phyloP scores from a whole-genome alignment of 495 filamentous ascomycete species.

The Pyrenula massariospora region DNA sequence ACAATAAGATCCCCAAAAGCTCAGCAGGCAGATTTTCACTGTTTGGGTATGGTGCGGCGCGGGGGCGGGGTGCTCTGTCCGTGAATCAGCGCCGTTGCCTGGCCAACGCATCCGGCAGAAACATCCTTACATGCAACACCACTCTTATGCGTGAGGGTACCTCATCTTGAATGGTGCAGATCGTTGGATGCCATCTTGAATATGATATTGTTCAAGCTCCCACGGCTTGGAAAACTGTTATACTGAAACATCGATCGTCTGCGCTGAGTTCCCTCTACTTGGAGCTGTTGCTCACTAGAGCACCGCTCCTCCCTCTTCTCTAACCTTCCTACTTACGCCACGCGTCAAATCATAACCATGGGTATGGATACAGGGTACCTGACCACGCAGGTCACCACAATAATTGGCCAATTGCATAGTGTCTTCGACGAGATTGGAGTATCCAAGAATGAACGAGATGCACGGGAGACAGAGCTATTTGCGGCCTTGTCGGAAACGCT shows the following conservation, averaged over 20 bases:
- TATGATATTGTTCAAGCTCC: too few relatives aligned
- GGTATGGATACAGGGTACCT: slow-evolving; percentile 82
- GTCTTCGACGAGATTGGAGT: slow-evolving; percentile 96
- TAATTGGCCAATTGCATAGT: slow-evolving; percentile 79
- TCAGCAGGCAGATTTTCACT: not conserved
- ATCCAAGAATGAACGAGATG: slow-evolving; percentile 76
- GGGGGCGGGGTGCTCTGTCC: not conserved
- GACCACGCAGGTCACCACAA: slow-evolving; percentile 85
- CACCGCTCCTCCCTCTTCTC: not conserved
- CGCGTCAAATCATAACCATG: slow-evolving; percentile 36
- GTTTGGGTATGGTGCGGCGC: not conserved
- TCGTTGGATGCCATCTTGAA: too few relatives aligned
- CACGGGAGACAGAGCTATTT: slow-evolving; percentile 81
- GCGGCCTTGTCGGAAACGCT: slow-evolving; percentile 76
- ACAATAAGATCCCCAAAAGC: not conserved
- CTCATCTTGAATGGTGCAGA: not conserved
- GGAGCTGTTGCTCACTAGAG: not conserved
- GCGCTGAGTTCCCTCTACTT: not conserved
- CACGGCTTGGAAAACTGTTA: too few relatives aligned
- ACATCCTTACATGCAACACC: not conserved
- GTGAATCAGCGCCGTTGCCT: not conserved
- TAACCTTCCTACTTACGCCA: not conserved
- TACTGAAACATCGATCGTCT: too few relatives aligned
- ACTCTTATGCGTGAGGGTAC: not conserved
- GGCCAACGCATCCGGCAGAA: not conserved